Percentiles rank a stretch among this genome's conserved stretches.
phyloP scores from a whole-genome alignment of 805 yeast genomes.

The Zygoascus bituminiphila region DNA sequence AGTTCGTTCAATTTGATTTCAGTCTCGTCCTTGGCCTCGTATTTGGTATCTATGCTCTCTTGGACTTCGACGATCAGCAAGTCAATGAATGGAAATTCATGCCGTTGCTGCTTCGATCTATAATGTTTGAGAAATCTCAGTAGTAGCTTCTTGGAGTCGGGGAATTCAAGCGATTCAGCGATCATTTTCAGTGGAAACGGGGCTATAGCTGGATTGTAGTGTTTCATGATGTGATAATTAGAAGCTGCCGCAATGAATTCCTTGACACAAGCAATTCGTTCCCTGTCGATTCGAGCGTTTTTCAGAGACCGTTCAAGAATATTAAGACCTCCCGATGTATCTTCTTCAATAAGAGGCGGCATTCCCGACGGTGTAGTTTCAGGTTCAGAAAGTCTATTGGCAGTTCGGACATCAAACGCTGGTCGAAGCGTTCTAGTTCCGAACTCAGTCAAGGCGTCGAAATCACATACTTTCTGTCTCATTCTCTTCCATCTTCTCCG shows the following conservation, averaged over 20 bases:
- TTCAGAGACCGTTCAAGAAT: neutral
- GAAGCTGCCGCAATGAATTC: constrained; percentile 1
- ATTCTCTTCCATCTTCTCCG: constrained; percentile 56
- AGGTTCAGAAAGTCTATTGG: neutral
- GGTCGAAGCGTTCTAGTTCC: neutral
- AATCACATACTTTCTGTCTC: constrained; percentile 7
- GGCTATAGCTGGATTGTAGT: neutral
- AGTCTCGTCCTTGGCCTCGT: too few species aligned
- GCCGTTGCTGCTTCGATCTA: too few species aligned
- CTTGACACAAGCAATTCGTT: constrained; percentile 10
- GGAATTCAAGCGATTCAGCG: constrained; percentile 7
- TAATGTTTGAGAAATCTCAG: too few species aligned
- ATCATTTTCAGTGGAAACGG: constrained; percentile 2
- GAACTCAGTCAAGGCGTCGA: neutral
- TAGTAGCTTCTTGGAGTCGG: constrained; percentile 9
- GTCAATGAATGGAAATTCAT: too few species aligned
- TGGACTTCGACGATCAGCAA: too few species aligned
- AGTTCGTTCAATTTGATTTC: too few species aligned
- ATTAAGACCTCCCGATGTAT: neutral
- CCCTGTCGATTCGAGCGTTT: constrained; percentile 14
- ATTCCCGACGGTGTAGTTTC: neutral
- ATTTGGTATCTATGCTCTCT: too few species aligned
- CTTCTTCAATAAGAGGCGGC: neutral
- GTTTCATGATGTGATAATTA: neutral
- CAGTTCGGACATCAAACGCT: constrained; percentile 5